Evolutionary conservation across 805 yeast genomes (phyloP).

Genomic region (Saccharomycopsis fodiens): DNA sequence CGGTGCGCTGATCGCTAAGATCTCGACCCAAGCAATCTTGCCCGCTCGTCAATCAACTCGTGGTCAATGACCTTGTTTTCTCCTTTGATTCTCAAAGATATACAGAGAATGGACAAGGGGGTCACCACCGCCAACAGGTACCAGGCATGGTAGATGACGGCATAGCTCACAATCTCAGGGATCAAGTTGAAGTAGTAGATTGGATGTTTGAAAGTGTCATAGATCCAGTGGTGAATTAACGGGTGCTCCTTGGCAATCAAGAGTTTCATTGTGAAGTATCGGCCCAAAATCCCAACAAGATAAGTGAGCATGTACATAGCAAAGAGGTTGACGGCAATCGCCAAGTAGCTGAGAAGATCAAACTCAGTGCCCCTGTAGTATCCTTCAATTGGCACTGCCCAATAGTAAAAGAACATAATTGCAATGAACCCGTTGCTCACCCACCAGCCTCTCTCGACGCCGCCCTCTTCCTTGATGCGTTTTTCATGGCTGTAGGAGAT

Average conservation of each 20-base stretch:
- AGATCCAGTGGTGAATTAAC: background rate
- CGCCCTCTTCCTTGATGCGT: background rate
- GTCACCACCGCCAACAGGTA: background rate
- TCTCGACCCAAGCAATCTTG: too few relatives aligned
- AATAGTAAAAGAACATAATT: background rate
- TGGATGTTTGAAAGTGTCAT: background rate
- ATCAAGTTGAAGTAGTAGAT: constrained; percentile 3
- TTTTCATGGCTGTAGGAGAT: background rate
- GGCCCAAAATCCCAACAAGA: background rate
- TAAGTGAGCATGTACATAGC: background rate
- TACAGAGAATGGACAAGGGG: background rate
- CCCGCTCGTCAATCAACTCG: background rate
- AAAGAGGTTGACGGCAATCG: background rate
- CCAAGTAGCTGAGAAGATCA: background rate
- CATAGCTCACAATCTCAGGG: background rate
- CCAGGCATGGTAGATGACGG: background rate
- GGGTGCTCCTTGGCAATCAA: constrained; percentile 2
- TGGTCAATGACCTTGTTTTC: background rate
- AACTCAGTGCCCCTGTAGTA: background rate
- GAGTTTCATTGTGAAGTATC: background rate
- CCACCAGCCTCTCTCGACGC: background rate
- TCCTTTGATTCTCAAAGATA: background rate
- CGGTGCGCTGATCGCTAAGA: too few relatives aligned
- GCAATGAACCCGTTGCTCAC: background rate
- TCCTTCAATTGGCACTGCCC: background rate